phyloP scores from a whole-genome alignment of 2,329 filamentous ascomycete genomes.

The Ascochyta clinopodiicola region DNA sequence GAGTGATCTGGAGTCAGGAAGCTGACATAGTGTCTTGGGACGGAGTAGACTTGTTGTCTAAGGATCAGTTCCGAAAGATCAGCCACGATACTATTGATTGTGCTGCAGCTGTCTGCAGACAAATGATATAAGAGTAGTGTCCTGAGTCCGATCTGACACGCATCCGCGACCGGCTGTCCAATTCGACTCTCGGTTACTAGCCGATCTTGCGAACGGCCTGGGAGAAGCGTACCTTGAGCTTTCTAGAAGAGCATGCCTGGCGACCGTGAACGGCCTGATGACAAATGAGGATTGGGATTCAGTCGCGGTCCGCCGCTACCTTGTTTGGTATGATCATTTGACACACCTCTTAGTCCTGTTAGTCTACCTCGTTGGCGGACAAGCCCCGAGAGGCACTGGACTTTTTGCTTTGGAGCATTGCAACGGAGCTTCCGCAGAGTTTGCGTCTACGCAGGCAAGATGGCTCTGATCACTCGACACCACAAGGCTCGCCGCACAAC shows the following conservation, averaged over 20 bases:
- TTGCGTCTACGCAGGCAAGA: slow-evolving; percentile 2
- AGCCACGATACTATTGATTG: neutral
- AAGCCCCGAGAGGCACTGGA: slow-evolving; percentile 1
- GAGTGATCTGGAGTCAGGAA: neutral
- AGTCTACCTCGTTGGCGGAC: slow-evolving; percentile 1
- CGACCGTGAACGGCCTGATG: neutral
- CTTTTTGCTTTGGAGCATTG: slow-evolving; percentile 1
- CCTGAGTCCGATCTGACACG: neutral
- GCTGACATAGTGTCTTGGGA: slow-evolving; percentile 1
- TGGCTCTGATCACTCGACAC: neutral
- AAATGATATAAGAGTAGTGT: neutral
- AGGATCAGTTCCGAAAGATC: neutral
- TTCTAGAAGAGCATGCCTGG: neutral
- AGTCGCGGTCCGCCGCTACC: neutral
- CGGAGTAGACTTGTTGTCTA: neutral
- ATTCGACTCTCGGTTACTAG: neutral
- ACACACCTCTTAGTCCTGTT: neutral
- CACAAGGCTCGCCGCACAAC: neutral
- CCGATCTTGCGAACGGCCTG: neutral
- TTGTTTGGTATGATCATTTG: neutral
- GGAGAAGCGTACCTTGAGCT: neutral
- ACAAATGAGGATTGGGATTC: neutral
- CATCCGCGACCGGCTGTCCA: neutral
- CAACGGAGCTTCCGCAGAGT: neutral
- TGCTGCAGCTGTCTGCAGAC: neutral